Percentiles rank a stretch among this genome's conserved stretches.
Evolutionary conservation across 2,329 filamentous ascomycete species (phyloP).

Genomic region (Colletotrichum karsti): DNA sequence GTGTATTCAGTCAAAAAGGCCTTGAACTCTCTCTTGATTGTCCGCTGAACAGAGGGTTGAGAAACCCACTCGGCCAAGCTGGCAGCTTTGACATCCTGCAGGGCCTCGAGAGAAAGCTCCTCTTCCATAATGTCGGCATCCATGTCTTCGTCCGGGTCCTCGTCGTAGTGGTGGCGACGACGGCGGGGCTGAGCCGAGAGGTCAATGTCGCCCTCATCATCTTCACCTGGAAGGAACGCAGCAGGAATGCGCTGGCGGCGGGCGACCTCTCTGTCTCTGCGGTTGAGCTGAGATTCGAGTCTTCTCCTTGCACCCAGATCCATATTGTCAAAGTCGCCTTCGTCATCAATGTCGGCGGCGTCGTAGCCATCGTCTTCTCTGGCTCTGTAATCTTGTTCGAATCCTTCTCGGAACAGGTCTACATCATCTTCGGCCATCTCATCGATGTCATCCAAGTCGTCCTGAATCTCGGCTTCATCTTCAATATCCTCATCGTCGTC

Average conservation of each 20-base stretch:
- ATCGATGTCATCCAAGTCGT: constrained; percentile 80
- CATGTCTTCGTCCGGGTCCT: constrained; percentile 92
- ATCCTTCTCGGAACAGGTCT: constrained; percentile 79
- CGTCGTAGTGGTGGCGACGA: constrained; percentile 90
- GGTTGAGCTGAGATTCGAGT: constrained; percentile 77
- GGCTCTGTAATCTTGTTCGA: constrained; percentile 75
- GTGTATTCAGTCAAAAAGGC: constrained; percentile 96
- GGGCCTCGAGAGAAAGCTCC: constrained; percentile 89
- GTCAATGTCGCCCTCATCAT: constrained; percentile 86
- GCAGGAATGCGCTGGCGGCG: constrained; percentile 73
- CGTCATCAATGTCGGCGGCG: constrained; percentile 78
- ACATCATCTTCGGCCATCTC: constrained; percentile 85
- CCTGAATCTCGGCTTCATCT: constrained; percentile 76
- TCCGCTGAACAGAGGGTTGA: constrained; percentile 87
- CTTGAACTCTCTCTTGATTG: constrained; percentile 96
- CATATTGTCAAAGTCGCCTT: constrained; percentile 77
- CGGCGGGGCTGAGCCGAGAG: constrained; percentile 86
- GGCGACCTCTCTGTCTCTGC: constrained; percentile 76
- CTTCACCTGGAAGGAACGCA: constrained; percentile 82
- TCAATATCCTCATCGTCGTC: constrained; percentile 79
- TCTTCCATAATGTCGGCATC: constrained; percentile 95
- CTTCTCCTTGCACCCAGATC: constrained; percentile 72
- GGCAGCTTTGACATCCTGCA: constrained; percentile 92
- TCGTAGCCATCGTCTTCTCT: constrained; percentile 76
- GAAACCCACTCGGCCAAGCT: constrained; percentile 96